phyloP scores from a whole-genome alignment of 2,329 filamentous ascomycete species.

The Hymenoscyphus fraxineus region DNA sequence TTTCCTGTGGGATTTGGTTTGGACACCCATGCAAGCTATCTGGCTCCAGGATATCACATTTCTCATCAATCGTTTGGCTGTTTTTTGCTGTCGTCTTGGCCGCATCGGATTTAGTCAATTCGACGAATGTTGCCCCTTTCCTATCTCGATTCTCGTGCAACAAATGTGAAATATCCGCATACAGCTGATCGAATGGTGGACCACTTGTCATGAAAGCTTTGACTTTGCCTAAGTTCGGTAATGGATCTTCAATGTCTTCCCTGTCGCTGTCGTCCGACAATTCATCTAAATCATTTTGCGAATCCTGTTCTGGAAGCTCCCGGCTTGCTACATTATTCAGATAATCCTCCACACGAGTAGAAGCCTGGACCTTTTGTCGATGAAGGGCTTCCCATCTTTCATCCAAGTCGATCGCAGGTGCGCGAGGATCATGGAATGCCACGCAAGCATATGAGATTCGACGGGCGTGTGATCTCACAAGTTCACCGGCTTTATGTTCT shows the following conservation, averaged over 20 bases:
- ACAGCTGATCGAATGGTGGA: neutral
- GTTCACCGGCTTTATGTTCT: slow-evolving; percentile 3
- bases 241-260: neutral
- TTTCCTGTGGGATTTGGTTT: neutral
- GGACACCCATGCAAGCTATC: neutral
- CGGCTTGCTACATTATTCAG: neutral
- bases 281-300: neutral
- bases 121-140: neutral
- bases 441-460: slow-evolving; percentile 2
- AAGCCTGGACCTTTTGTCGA: slow-evolving; percentile 1
- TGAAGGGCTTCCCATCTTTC: slow-evolving; percentile 3
- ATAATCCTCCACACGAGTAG: neutral
- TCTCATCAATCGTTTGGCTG: neutral
- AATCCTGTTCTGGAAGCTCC: neutral
- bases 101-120: neutral
- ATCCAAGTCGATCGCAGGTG: neutral
- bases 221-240: neutral
- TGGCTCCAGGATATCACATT: neutral
- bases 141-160: neutral
- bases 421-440: slow-evolving; percentile 1
- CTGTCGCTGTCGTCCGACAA: neutral
- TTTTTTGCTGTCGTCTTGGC: neutral
- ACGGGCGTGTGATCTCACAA: slow-evolving; percentile 3
- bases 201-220: neutral
- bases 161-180: neutral